Base-by-base conservation (phyloP, 768 basidiomycete genomes). In the Leucocoprinus sp. region DNA sequence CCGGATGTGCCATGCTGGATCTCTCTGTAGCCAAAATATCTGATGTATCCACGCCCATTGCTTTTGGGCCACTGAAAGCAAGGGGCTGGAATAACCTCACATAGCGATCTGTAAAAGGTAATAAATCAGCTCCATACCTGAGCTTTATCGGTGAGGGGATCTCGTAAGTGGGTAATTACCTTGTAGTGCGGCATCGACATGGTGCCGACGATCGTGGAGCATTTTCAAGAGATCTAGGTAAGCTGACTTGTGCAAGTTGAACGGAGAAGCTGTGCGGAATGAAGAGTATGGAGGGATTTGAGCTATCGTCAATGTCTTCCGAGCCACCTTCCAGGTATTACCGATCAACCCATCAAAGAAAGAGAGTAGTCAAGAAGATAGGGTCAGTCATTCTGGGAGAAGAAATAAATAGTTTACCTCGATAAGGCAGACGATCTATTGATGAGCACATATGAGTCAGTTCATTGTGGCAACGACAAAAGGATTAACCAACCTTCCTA, bases 161-260 rank as follows among this genome's bases (percentile, higher is more conserved):
- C 15, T 27, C 36, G n/a, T 27, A 36, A 17, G 14, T 27, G 24
- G 31, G 35, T 50, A 28, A 50, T 46, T 62, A 70, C 68, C 66
- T 60, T 62, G 60, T 12, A 65, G 50, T 34, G 56, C 37, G 5
- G 53, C 46, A 54, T 66, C 64, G 41, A 66, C 47, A 39, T 60
- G 50, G 40, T 59, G 31, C 24, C 62, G 56, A 23, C 65, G 68
- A 38, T 60, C 58, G 50, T 67, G 60, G 9, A 74, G 55, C 52
- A 69, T 59, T 33, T 63, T 60, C 33, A 80, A 62, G 45, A 78
- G 58, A 50, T 65, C 66, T 55, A 75, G 65, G 59, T 78, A 80
- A 12, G 65, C 67, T 29, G 60, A 55, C 60, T 76, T 79, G 60
- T 68, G 64, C 8, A 62, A 64, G 31, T 60, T 52, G 21, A 69